These are phyloP conservation scores for Fusarium miscanthi DNA, from an alignment of 2,329 filamentous ascomycete species.

Conservation along the genomic window DNA sequence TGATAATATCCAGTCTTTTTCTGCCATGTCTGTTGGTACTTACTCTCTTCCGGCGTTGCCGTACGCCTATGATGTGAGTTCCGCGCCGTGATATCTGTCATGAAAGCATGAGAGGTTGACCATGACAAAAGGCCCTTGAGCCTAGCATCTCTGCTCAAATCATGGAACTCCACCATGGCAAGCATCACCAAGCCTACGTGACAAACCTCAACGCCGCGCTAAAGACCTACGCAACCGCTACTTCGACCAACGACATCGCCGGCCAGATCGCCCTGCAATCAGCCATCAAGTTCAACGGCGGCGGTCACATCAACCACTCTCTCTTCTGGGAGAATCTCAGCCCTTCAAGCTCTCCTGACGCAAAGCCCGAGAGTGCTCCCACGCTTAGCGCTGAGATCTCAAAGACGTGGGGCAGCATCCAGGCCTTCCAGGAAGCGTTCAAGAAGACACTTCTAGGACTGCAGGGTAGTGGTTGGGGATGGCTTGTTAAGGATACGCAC, in stretches of 20 bases:
- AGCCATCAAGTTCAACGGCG: slow-evolving; percentile 87
- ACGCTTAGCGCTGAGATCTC: slow-evolving; percentile 70
- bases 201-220: slow-evolving; percentile 78
- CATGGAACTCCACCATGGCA: slow-evolving; percentile 83
- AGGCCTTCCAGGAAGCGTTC: slow-evolving; percentile 74
- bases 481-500: slow-evolving; percentile 76
- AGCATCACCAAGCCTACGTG: slow-evolving; percentile 84
- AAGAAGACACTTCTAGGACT: slow-evolving; percentile 73
- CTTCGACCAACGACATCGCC: slow-evolving; percentile 67
- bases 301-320: slow-evolving; percentile 92
- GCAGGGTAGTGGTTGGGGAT: slow-evolving; percentile 89
- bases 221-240: slow-evolving; percentile 67
- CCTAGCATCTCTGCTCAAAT: slow-evolving; percentile 81
- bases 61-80: slow-evolving; percentile 75
- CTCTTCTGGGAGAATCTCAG: slow-evolving; percentile 91
- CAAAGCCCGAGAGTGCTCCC: slow-evolving; percentile 66
- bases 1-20: neutral
- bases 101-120: neutral
- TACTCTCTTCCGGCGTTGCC: slow-evolving; percentile 74
- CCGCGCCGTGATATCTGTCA: neutral
- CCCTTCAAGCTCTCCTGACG: slow-evolving; percentile 67
- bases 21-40: slow-evolving; percentile 52
- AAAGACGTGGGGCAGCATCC: slow-evolving; percentile 74
- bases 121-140: slow-evolving; percentile 69
- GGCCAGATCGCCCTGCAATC: slow-evolving; percentile 74